phyloP scores from a whole-genome alignment of 2,329 filamentous ascomycete species.

The Furcasterigmium sp. region DNA sequence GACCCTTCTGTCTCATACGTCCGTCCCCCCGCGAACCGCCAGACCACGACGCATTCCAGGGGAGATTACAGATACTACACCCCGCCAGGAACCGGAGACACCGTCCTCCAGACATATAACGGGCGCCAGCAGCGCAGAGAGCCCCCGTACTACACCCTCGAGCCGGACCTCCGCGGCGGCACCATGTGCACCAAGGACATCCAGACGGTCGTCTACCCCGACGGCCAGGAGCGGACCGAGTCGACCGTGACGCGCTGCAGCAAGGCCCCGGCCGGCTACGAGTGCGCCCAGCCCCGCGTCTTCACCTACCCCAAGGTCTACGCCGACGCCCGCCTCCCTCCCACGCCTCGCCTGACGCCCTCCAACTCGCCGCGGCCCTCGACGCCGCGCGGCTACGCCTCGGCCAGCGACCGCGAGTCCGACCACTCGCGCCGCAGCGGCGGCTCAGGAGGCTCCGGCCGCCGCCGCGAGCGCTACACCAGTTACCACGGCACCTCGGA shows the following conservation, averaged over 20 bases:
- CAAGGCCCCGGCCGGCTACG: constrained; percentile 29
- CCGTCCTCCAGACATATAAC: background rate
- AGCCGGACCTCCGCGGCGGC: constrained; percentile 17
- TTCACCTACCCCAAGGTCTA: constrained; percentile 34
- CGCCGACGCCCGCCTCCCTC: constrained; percentile 20
- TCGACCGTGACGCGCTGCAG: constrained; percentile 30
- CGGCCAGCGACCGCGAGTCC: constrained; percentile 27
- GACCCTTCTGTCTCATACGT: background rate
- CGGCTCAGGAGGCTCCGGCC: constrained; percentile 23
- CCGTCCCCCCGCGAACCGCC: background rate
- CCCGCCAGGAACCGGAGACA: background rate
- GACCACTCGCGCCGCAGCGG: constrained; percentile 26
- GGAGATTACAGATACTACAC: background rate
- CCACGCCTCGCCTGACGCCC: constrained; percentile 20
- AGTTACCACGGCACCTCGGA: constrained; percentile 13
- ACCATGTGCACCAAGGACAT: constrained; percentile 47
- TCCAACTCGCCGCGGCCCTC: constrained; percentile 30
- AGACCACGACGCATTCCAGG: background rate
- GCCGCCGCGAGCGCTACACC: constrained; percentile 1
- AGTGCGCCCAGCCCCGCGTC: constrained; percentile 34
- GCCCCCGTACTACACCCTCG: constrained; percentile 5
- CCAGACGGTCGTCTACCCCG: constrained; percentile 40
- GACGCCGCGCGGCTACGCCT: constrained; percentile 23
- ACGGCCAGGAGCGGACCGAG: constrained; percentile 30
- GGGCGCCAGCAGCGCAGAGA: background rate